Base-by-base conservation (phyloP, 768 basidiomycete genomes). In the Mycena epipterygia region DNA sequence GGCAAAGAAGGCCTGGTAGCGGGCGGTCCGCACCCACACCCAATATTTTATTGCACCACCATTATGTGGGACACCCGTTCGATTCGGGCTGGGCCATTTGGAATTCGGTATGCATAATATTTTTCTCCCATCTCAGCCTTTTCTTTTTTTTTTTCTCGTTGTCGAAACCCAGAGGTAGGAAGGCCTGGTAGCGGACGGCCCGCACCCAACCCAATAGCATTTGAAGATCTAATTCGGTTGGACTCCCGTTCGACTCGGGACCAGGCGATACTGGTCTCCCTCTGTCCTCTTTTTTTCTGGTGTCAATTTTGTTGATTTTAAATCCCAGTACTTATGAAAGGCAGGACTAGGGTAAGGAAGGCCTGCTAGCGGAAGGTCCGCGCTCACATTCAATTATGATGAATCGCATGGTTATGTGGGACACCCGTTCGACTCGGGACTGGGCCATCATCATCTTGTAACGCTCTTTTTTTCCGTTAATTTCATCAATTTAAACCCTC, bases 381-480 rank as follows among this genome's bases (percentile, higher is more conserved):
- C 41, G 21, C 8, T 16, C 16, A 16, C 16, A 39, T 39, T 39
- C 37, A 39, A 39, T 39, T n/a, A n/a, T n/a, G n/a, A n/a, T n/a
- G n/a, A n/a, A n/a, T n/a, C n/a, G n/a, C n/a, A n/a, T n/a, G n/a
- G n/a, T n/a, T n/a, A n/a, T n/a, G n/a, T n/a, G n/a, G n/a, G 29
- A 29, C 29, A 17, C 52, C 52, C 52, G 52, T 55, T 55, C 52
- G 30, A 55, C 52, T 55, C 52, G 52, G 52, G 52, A 12, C 27
- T 29, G 12, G 52, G 52, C 27, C 29, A 16, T 52, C 11, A 17
- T 23, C n/a, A 7, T 11, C n/a, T 17, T 23, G 44, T 6, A 23
- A 11, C 12, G 8, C 25, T 13, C 23, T 12, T 23, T 23, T 25
- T 49, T 49, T 49, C 25, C n/a, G n/a, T n/a, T n/a, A n/a, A n/a